Base-by-base conservation (phyloP, 805 yeast genomes). In the Kregervanrija pseudodelftensis region DNA sequence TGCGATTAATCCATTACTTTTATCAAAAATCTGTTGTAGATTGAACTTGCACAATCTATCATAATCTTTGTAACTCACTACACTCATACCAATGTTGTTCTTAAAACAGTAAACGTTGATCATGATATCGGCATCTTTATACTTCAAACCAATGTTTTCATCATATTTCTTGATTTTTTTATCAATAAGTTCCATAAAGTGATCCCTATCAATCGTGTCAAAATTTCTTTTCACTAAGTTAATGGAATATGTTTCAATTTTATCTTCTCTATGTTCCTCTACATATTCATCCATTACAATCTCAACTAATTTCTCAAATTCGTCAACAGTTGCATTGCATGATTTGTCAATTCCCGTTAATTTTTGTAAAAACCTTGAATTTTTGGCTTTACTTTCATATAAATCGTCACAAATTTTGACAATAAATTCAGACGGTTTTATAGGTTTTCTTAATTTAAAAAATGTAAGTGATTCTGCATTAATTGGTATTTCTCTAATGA, bases 31-130 rank as follows among this genome's bases (percentile, higher is more conserved):
- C 65, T 85, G 95, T 58, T 87, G 91, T 36, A 93, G 64, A 59
- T 93, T 93, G 64, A 75, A 88, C 57, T 80, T 81, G 54, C 77
- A 80, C 48, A 75, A 72, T 50, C 70, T 65, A 16, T 76, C 79
- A 55, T 77, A 87, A 45, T 77, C 76, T 2, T 40, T 35, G 15
- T 55, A 57, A 44, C 77, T 74, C 2, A 87, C 88, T 5, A 89
- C 91, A 51, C 93, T 73, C 77, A 87, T 80, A 7, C 99, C 99
- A 32, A 93, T 74, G 49, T 85, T 85, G 50, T 79, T 84, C 67
- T 90, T 91, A 66, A 82, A 91, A 59, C 96, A 85, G 61, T 88
- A 96, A 3, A 93, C 84, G 42, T 91, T 59, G 40, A 93, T 76
- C 53, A 93, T 67, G 57, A 82, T 80, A 49, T 90, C 95, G 56